Percentiles rank a stretch among this genome's conserved stretches.
phyloP scores from a whole-genome alignment of 2,329 filamentous ascomycete genomes.

The Colletotrichum tabaci region DNA sequence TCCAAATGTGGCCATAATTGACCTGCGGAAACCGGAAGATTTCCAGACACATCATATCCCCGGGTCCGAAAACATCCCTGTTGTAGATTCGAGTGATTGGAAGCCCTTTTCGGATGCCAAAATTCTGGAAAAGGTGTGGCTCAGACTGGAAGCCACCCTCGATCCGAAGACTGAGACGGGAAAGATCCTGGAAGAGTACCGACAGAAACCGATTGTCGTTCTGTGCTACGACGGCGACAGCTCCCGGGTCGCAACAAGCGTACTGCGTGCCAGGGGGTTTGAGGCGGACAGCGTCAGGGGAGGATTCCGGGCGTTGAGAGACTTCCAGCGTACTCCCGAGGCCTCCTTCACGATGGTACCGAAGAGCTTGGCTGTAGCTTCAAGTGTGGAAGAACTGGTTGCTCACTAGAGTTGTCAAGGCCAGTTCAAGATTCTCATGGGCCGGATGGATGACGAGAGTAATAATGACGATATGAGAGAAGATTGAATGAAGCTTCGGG shows the following conservation, averaged over 20 bases:
- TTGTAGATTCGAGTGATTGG: constrained; percentile 52
- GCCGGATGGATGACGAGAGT: background rate
- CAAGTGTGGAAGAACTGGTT: background rate
- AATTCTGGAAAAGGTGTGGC: constrained; percentile 63
- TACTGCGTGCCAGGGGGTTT: constrained; percentile 65
- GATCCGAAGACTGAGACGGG: constrained; percentile 1
- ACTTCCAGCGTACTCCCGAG: background rate
- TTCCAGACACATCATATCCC: constrained; percentile 61
- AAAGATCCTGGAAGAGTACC: constrained; percentile 44
- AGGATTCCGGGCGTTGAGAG: constrained; percentile 51
- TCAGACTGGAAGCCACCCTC: constrained; percentile 61
- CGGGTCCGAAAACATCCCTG: constrained; percentile 60
- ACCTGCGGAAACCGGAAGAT: constrained; percentile 60
- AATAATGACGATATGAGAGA: too few species aligned
- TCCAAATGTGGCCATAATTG: constrained; percentile 56
- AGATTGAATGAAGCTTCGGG: too few species aligned
- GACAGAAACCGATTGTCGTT: constrained; percentile 57
- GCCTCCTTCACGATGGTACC: background rate
- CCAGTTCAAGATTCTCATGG: background rate
- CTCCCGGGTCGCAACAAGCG: constrained; percentile 67
- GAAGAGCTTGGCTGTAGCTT: background rate
- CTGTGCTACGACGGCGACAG: constrained; percentile 70
- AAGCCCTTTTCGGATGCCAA: constrained; percentile 63
- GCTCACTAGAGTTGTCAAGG: background rate
- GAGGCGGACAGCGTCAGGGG: constrained; percentile 63